Evolutionary conservation across 495 filamentous ascomycete species (phyloP), one percentile per base, ranked within the genome.

Genomic region (Sabuloglossum arenarium): DNA sequence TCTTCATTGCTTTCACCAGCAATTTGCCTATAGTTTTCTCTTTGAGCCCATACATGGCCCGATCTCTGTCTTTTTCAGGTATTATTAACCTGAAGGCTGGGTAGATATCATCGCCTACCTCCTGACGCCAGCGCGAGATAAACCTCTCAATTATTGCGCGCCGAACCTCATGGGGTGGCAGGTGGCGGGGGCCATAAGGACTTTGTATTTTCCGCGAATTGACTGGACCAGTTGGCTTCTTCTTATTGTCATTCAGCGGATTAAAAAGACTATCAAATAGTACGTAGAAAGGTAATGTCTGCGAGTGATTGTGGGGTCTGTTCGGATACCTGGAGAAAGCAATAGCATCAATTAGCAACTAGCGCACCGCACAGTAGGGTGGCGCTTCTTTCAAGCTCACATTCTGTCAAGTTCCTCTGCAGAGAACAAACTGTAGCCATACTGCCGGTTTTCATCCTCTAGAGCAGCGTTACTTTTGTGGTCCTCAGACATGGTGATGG

Each of bases 1-100:
- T 94, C 66, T 89, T 91, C 78, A 95, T 85, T 34, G 93, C 75
- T 60, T 85, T 86, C 34, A 97, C 86, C 5, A 97, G 71, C 42
- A 98, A 67, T 61, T 85, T 94, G 3, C 81, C 89, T 56, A 97
- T 89, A 16, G 78, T 78, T 66, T 85, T 88, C 70, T 98, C 91
- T 66, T 97, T 97, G 29, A 98, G 74, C 3, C 89, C 86, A 62
- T 98, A 98, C 78, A 94, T 88, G 32, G 85, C 83, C 32, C 91
- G 78, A 58, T 97, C 89, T 31, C 89, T 76, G 63, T 98, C 91
- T 63, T 94, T 94, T 61, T 90, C 86, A 0, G 88, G 87, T n/a
- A 94, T 70, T 61, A 97, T 93, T 53, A 98, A 73, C 32, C 91
- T 78, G 66, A 98, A 79, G 21, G 88, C 89, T 1, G 93, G 93